These are phyloP conservation scores for Larix kaempferi DNA, from an alignment of 75 land plant species.

Conservation along the genomic window DNA sequence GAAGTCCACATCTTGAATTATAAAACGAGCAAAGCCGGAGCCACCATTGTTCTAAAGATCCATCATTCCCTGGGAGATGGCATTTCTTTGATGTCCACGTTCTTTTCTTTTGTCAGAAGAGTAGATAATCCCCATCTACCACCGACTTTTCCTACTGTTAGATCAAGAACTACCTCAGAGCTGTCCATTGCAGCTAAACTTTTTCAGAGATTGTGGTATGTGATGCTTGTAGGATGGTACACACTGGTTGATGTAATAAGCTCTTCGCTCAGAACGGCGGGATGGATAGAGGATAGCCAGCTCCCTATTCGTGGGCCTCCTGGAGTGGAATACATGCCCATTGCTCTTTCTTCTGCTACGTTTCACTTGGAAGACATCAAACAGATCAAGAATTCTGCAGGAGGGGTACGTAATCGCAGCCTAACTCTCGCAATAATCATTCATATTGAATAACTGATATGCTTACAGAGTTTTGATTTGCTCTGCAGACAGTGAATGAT, in stretches of 20 bases:
- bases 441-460: too few relatives aligned
- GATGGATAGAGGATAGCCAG: conserved; percentile 50
- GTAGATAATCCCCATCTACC: neutral
- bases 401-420: too few relatives aligned
- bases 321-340: conserved; percentile 33
- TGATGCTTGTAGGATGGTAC: conserved; percentile 33
- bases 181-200: conserved; percentile 22
- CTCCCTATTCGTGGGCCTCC: conserved; percentile 54
- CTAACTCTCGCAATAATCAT: too few relatives aligned
- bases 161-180: conserved; percentile 16
- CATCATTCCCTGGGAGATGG: neutral
- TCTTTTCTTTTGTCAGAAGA: neutral
- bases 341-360: too few relatives aligned
- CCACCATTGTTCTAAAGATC: neutral
- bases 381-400: conserved; percentile 36
- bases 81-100: neutral
- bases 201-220: neutral
- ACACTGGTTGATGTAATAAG: conserved; percentile 25
- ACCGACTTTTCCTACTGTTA: neutral
- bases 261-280: conserved; percentile 20
- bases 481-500: conserved; percentile 75
- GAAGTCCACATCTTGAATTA: conserved; percentile 5
- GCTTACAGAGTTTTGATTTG: too few relatives aligned
- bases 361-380: conserved; percentile 44
- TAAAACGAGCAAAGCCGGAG: neutral